Evolutionary conservation across 2,329 filamentous ascomycete genomes (phyloP), one percentile per base, ranked within the genome.

Genomic region (Aotearoamyces nothofagi): DNA sequence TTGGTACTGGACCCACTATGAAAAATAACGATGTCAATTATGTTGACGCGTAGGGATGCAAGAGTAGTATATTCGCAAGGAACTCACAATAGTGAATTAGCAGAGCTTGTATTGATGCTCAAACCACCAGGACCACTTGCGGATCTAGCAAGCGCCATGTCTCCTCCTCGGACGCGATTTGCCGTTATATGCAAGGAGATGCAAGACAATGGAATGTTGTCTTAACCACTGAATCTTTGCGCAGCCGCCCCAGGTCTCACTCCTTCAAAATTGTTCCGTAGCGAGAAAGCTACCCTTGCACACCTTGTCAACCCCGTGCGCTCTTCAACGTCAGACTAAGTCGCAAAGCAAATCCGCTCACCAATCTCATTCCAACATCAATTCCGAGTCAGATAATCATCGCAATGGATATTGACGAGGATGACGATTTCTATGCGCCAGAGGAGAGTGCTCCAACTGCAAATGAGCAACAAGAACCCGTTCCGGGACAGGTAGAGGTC

Each of bases 341-440:
- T n/a, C n/a, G n/a, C n/a, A n/a, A n/a, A n/a, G n/a, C n/a, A n/a
- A n/a, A n/a, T n/a, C n/a, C 22, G 29, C 29, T 15, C 31, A 29
- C 22, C n/a, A 32, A 31, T 22, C 15, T 17, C 22, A 29, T n/a
- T n/a, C n/a, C n/a, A n/a, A n/a, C n/a, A n/a, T n/a, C n/a, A n/a
- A n/a, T n/a, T n/a, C n/a, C n/a, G n/a, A 20, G 5, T 13, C 19
- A 32, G 11, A 15, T 32, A 25, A 39, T 33, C 23, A 26, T 26
- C 45, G 59, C 38, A 13, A 76, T 77, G 69, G 70, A 77, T 46
- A 65, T 76, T 33, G 71, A 77, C 50, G 70, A 76, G 39, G 70
- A 75, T 28, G 71, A 76, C 39, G 71, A 77, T 50, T 71, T 77
- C 43, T 77, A 77, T 45, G 65, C 63, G 33, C 63, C 66, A 2